A percentile compares a stretch with the other conserved stretches of the same genome.
phyloP scores from a whole-genome alignment of 2,329 filamentous ascomycete genomes.

The Immersiporthe knoxdaviesiana region DNA sequence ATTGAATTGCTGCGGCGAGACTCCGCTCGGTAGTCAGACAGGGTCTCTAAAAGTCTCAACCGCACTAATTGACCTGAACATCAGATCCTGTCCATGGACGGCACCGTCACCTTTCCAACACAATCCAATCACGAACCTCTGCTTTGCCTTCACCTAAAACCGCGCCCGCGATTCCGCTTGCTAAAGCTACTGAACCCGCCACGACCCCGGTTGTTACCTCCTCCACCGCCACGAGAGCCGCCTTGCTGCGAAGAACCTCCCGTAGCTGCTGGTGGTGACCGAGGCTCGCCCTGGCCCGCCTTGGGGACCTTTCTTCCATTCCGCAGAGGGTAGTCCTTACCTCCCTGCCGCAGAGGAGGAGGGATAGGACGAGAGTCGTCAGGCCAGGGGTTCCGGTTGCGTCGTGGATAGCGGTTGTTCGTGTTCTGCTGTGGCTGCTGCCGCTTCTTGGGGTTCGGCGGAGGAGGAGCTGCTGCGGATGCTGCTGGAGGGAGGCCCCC shows the following conservation, averaged over 20 bases:
- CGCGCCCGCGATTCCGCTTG: conserved; percentile 17
- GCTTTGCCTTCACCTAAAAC: conserved; percentile 6
- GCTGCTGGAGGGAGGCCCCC: conserved; percentile 10
- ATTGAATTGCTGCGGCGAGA: background rate
- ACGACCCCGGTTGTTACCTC: conserved; percentile 19
- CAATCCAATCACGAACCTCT: background rate
- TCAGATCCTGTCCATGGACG: background rate
- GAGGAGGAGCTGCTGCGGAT: background rate
- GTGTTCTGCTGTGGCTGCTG: conserved; percentile 14
- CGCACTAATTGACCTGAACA: background rate
- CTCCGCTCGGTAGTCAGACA: background rate
- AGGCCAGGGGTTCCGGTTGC: conserved; percentile 16
- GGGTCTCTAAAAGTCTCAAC: background rate
- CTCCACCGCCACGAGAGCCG: conserved; percentile 12
- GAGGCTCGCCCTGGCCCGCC: conserved; percentile 5
- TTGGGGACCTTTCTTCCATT: conserved; percentile 14
- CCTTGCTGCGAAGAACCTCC: conserved; percentile 4
- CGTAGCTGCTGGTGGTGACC: background rate
- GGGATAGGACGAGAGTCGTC: background rate
- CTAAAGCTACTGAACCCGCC: conserved; percentile 26
- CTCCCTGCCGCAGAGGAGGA: conserved; percentile 20
- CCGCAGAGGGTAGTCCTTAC: conserved; percentile 19
- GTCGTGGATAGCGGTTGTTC: conserved; percentile 13
- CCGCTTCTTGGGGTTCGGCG: conserved; percentile 8
- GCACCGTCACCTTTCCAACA: background rate